phyloP scores from a whole-genome alignment of 1,139 yeast genomes.

The Torulaspora pretoriensis region DNA sequence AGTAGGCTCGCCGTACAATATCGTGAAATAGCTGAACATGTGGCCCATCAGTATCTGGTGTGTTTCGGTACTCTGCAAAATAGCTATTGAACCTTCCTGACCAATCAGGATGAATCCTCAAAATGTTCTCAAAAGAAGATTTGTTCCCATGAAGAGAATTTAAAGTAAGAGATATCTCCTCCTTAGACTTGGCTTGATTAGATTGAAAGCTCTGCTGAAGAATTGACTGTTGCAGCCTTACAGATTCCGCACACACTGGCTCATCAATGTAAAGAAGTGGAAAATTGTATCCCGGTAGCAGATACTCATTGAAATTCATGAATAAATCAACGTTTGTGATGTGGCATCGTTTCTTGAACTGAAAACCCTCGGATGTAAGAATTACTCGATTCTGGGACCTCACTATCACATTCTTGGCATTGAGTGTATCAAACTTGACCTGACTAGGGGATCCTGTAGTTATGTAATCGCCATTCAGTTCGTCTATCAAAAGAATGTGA shows the following conservation, averaged over 20 bases:
- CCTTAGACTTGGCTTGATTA: not conserved
- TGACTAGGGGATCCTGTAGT: constrained; percentile 41
- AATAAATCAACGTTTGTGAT: constrained; percentile 46
- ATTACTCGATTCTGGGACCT: constrained; percentile 48
- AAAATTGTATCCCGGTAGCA: constrained; percentile 42
- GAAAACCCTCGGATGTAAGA: constrained; percentile 57
- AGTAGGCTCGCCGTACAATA: constrained; percentile 16
- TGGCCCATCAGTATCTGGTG: constrained; percentile 8
- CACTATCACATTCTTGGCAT: constrained; percentile 54
- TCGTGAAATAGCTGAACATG: constrained; percentile 22
- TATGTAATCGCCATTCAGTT: constrained; percentile 10
- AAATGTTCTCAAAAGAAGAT: constrained; percentile 21
- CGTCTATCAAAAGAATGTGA: constrained; percentile 51
- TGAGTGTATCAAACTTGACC: constrained; percentile 48
- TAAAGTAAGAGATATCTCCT: not conserved
- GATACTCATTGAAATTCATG: constrained; percentile 44
- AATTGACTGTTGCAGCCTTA: constrained; percentile 6
- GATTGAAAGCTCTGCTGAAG: not conserved
- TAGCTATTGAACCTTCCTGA: constrained; percentile 24
- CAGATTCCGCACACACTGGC: constrained; percentile 43
- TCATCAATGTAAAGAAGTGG: constrained; percentile 51
- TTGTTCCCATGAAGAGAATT: constrained; percentile 11
- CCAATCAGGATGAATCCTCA: constrained; percentile 30
- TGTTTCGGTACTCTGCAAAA: constrained; percentile 31
- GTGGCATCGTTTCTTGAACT: constrained; percentile 43